phyloP scores from a whole-genome alignment of 805 yeast genomes.

The Blastobotrys robertii region DNA sequence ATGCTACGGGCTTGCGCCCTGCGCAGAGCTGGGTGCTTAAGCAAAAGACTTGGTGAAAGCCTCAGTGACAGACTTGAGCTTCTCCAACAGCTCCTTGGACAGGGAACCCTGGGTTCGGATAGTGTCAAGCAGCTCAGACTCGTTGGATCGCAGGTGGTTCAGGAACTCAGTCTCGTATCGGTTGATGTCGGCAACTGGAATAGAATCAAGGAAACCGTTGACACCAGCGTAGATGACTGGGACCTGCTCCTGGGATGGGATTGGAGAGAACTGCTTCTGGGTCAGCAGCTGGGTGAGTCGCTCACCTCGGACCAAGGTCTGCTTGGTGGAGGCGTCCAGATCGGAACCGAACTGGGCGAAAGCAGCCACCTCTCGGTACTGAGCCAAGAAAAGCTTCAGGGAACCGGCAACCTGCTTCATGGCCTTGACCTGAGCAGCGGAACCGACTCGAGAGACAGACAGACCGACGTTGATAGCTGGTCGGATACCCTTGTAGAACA shows the following conservation, averaged over 20 bases:
- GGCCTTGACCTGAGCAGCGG: conserved; percentile 99
- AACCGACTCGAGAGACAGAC: conserved; percentile 99
- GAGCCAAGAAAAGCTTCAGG: conserved; percentile 99
- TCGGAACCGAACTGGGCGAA: conserved; percentile 99
- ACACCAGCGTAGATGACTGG: conserved; percentile 99
- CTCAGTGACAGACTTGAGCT: conserved; percentile 86
- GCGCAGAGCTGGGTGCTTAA: conserved; percentile 5
- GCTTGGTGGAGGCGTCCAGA: conserved; percentile 99
- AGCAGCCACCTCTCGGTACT: conserved; percentile 99
- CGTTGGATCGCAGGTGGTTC: conserved; percentile 85
- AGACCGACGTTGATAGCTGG: conserved; percentile 99
- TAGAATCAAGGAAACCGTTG: conserved; percentile 91
- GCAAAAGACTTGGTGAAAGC: conserved; percentile 79
- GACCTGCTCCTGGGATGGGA: conserved; percentile 98
- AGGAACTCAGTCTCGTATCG: conserved; percentile 90
- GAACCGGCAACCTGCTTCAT: conserved; percentile 99
- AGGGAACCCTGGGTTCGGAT: conserved; percentile 86
- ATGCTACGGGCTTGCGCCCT: no score
- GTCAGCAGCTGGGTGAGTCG: conserved; percentile 97
- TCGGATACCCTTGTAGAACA: conserved; percentile 99
- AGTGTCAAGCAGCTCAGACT: conserved; percentile 70
- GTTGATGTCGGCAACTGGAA: conserved; percentile 77
- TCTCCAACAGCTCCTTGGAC: conserved; percentile 74
- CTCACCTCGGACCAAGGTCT: conserved; percentile 99
- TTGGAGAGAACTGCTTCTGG: conserved; percentile 95